These are phyloP conservation scores for Alternaria brassicicola DNA, from an alignment of 2,329 filamentous ascomycete species.

Conservation along the genomic window DNA sequence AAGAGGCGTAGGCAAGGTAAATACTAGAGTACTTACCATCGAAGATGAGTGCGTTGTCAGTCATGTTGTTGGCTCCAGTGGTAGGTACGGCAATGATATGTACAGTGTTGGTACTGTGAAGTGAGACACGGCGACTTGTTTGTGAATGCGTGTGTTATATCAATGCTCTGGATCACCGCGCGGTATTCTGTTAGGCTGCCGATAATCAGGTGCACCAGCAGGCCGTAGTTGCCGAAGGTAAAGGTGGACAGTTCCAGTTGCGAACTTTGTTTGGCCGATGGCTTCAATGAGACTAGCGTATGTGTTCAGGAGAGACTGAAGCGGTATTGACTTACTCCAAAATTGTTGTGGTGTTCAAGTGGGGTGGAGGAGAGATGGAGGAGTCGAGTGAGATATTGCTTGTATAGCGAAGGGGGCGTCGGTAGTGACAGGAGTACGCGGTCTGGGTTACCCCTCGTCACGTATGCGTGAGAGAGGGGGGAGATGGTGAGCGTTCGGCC, in stretches of 20 bases:
- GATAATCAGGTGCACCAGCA: neutral
- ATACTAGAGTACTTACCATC: conserved; percentile 15
- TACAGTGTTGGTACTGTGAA: neutral
- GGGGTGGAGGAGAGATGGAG: neutral
- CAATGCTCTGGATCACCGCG: neutral
- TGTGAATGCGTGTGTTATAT: neutral
- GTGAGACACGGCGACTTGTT: neutral
- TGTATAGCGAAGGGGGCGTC: neutral
- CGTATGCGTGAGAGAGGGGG: neutral
- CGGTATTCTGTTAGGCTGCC: neutral
- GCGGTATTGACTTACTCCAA: neutral
- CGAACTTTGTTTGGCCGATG: neutral
- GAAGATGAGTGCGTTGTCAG: conserved; percentile 18
- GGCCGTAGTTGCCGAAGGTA: conserved; percentile 8
- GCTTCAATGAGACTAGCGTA: neutral
- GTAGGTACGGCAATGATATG: neutral
- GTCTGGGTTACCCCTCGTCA: neutral
- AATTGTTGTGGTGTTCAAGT: neutral
- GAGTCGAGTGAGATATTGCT: neutral
- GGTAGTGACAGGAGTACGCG: neutral
- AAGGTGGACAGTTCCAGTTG: conserved; percentile 1
- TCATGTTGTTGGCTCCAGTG: conserved; percentile 16
- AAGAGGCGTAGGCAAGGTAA: neutral
- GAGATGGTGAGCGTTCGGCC: neutral
- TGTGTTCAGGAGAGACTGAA: neutral